Evolutionary conservation across 495 filamentous ascomycete genomes (phyloP), one percentile per base, ranked within the genome.

Genomic region (Penicillium lagena): DNA sequence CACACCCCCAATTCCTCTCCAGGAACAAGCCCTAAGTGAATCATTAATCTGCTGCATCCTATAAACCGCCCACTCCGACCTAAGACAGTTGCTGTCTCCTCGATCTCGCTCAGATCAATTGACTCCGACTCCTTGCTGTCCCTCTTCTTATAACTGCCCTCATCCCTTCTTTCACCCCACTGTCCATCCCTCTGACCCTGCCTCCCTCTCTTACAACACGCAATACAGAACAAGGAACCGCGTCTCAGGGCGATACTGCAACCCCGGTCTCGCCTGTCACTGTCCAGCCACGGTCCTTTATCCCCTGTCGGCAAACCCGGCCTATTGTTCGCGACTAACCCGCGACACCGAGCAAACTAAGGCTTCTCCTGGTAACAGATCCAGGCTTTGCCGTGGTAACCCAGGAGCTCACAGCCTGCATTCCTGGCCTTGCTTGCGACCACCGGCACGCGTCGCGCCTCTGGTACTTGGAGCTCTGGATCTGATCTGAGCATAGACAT

Each of bases 391-490:
- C 53, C 51, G 37, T 52, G 66, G 66, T 63, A 66, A 65, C 64
- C 50, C 40, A 63, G 52, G 54, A 58, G 59, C 55, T 52, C 51
- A 65, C 65, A 64, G 60, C 62, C 55, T 64, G 61, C 67, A 70
- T 70, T 70, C 67, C 60, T 68, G 63, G 65, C 65, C 63, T 68
- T 67, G 64, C 63, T 61, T 67, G 35, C 51, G 43, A 43, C 43
- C 45, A 50, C 49, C 54, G 61, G 63, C 62, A 70, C 67, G 67
- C 67, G 67, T 63, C 67, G 67, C 63, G 63, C 48, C 53, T 43
- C 52, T 45, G 34, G 2, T 46, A 45, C 39, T 49, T 33, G 35
- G 33, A 17, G 39, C 39, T 46, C 44, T 46, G 50, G 51, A 51
- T 55, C 56, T 47, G 42, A 56, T 58, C 55, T 54, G 54, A 58